Evolutionary conservation across 305 asterid species (phyloP).

Genomic region (Solanum aculeatissimum): DNA sequence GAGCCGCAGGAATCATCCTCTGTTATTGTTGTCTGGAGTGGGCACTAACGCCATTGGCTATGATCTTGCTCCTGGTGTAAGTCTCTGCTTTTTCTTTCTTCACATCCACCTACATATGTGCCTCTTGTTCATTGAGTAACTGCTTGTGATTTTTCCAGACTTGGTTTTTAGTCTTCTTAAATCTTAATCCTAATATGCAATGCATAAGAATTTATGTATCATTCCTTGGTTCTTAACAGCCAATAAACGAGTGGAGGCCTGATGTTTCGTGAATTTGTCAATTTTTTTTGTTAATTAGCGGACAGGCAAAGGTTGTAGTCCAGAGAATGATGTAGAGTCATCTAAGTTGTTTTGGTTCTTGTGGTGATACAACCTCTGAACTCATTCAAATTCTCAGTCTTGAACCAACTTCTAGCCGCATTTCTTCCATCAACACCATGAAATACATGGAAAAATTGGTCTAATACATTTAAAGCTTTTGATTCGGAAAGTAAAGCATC

Average conservation of each 20-base stretch:
- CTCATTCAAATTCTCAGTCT: neutral
- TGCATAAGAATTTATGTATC: neutral
- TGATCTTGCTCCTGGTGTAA: slow-evolving; percentile 84
- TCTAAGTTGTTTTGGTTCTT: neutral
- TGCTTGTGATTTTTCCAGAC: neutral
- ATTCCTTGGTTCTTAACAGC: neutral
- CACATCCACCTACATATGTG: neutral
- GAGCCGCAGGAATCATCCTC: slow-evolving; percentile 56
- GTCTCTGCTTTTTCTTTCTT: slow-evolving; percentile 7
- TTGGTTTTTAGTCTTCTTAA: neutral
- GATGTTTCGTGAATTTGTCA: neutral
- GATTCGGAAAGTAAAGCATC: neutral
- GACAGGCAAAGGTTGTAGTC: neutral
- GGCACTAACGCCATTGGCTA: slow-evolving; percentile 94
- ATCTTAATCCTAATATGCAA: neutral
- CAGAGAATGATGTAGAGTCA: neutral
- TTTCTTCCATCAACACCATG: neutral
- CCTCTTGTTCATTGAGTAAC: neutral
- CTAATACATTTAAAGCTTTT: neutral
- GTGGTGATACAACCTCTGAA: neutral
- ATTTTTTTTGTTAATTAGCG: neutral
- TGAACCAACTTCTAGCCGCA: neutral
- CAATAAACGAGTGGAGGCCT: neutral
- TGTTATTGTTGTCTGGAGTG: slow-evolving; percentile 77
- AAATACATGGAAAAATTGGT: neutral